Base-by-base conservation (phyloP, 306 rosid genomes). In the Psophocarpus tetragonolobus region DNA sequence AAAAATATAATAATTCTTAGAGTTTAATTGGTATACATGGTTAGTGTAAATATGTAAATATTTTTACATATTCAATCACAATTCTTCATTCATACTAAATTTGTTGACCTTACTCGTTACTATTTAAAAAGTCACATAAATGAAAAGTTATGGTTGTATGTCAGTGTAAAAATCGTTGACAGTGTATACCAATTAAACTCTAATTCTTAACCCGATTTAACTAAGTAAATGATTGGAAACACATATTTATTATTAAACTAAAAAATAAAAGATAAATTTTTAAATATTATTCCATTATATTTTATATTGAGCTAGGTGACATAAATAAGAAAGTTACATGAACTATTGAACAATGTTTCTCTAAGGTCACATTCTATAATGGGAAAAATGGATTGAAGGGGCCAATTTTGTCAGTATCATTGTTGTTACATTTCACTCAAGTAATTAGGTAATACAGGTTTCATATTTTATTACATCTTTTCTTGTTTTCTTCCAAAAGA, bases 341-440 rank as follows among this genome's bases (percentile, higher is more conserved):
- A 50, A 78, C 63, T 73, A 67, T 14, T 66, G 69, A 67, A 68
- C 69, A 57, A 47, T 14, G 63, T 67, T 79, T 68, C 36, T 53
- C 7, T 12, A 1, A 42, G 21, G 63, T 67, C 74, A 68, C 77
- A 58, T 58, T 68, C 66, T 57, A 68, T 58, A 36, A 36, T 18
- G 39, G 32, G 68, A 51, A 62, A 71, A 41, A 4, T 56, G 20
- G 62, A 15, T 51, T 7, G 8, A 33, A 30, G 63, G 72, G 86
- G 83, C 44, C 61, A 85, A 26, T 72, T 76, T 87, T 67, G 85
- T 89, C 82, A 73, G 56, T 20, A 36, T 26, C 30, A n/a, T 65
- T 47, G 71, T 83, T 53, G 82, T 80, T 71, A 61, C 77, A 73
- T 72, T 63, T 51, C 78, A 78, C 81, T 81, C 88, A 81, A 82